Percentiles rank a stretch among this genome's conserved stretches.
Conservation (phyloP, 805 yeast genomes). For the Pichia insulana region DNA sequence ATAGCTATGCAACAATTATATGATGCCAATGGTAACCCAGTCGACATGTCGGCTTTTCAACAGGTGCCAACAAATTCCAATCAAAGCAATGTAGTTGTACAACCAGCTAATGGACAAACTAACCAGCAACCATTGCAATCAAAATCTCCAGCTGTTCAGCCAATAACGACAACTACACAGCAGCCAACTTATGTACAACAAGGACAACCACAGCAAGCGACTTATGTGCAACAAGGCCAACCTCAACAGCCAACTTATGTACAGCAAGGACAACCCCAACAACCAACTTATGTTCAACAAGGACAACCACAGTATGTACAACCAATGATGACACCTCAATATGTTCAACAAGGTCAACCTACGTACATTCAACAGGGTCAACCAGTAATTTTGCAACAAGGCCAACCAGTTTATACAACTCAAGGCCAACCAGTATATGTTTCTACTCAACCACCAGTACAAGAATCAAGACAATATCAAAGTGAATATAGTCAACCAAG, state of each 20-base stretch:
- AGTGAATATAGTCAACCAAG: not conserved
- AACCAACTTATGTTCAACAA: not conserved
- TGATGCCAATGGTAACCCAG: conserved; percentile 6
- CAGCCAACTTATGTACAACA: not conserved
- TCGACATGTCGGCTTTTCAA: not conserved
- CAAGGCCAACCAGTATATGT: not conserved
- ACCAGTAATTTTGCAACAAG: too few species aligned
- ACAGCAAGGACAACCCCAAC: not conserved
- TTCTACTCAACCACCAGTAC: not conserved
- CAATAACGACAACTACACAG: not conserved
- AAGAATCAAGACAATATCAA: not conserved
- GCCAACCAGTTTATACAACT: not conserved
- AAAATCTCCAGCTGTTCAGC: not conserved
- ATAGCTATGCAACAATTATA: conserved; percentile 1
- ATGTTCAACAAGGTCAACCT: not conserved
- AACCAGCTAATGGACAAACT: not conserved
- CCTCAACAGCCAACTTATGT: not conserved
- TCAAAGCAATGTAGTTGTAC: not conserved
- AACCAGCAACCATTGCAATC: not conserved
- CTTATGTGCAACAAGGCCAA: conserved; percentile 1
- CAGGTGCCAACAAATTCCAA: not conserved
- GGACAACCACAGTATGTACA: not conserved
- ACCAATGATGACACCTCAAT: not conserved
- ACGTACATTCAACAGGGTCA: not conserved
- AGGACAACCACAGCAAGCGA: not conserved